Conservation (phyloP, 352 stramenopile genomes). For the Pythium brachiatum region DNA sequence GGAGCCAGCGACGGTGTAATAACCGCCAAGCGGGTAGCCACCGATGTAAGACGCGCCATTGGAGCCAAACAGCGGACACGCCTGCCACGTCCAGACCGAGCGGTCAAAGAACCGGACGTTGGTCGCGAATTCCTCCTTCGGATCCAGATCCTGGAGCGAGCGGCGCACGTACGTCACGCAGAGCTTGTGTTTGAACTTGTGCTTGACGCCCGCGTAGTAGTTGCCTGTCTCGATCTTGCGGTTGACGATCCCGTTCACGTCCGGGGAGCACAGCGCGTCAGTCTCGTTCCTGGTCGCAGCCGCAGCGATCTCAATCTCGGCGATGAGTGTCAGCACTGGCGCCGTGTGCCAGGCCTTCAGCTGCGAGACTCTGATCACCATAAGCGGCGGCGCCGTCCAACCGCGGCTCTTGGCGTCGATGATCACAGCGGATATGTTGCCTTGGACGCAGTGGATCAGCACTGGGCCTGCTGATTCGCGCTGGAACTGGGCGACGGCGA, state of each 20-base stretch:
- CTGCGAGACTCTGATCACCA: not conserved
- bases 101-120: slow-evolving; percentile 2
- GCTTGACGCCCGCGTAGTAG: slow-evolving; percentile 2
- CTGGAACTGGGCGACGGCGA: slow-evolving; percentile 11
- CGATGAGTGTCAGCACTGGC: slow-evolving; percentile 5
- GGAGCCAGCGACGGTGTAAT: not conserved
- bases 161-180: slow-evolving; percentile 17
- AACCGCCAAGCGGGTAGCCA: not conserved
- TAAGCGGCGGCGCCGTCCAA: not conserved
- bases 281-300: not conserved
- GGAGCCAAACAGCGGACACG: slow-evolving; percentile 12
- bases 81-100: slow-evolving; percentile 11
- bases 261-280: not conserved
- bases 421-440: not conserved
- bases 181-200: not conserved
- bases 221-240: slow-evolving; percentile 8
- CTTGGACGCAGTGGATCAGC: not conserved
- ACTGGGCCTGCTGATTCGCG: not conserved
- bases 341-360: slow-evolving; percentile 2
- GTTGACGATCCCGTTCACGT: not conserved
- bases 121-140: slow-evolving; percentile 9
- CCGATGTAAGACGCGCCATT: slow-evolving; percentile 1
- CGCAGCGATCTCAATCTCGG: not conserved
- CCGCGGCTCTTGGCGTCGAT: not conserved
- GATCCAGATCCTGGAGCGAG: slow-evolving; percentile 10